Evolutionary conservation across 768 basidiomycete genomes (phyloP).

Genomic region (Russula compacta): DNA sequence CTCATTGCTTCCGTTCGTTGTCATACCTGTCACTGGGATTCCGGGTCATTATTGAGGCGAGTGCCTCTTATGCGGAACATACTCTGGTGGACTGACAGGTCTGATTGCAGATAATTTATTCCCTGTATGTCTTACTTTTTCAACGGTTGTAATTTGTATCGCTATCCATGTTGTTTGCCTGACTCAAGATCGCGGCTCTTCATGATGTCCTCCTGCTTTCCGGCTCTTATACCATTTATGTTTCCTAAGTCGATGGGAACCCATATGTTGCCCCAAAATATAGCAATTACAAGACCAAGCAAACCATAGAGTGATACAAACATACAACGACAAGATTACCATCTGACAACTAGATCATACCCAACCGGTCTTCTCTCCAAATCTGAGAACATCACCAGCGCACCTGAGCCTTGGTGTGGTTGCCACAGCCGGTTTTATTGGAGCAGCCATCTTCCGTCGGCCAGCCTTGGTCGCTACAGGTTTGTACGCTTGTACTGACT

Average conservation of each 20-base stretch:
- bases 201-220: background rate
- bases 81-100: background rate
- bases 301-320: background rate
- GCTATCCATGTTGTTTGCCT: background rate
- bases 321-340: background rate
- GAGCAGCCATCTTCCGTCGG: conserved; percentile 28
- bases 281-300: conserved; percentile 2
- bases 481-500: conserved; percentile 29
- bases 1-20: background rate
- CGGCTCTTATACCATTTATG: background rate
- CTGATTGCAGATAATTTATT: conserved; percentile 12
- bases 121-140: background rate
- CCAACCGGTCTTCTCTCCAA: conserved; percentile 58
- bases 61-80: background rate
- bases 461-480: conserved; percentile 29
- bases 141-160: conserved; percentile 3
- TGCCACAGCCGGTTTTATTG: conserved; percentile 22
- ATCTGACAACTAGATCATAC: conserved; percentile 24
- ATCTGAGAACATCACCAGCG: conserved; percentile 54
- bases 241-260: background rate
- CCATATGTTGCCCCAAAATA: background rate
- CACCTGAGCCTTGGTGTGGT: conserved; percentile 23
- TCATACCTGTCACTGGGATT: conserved; percentile 1
- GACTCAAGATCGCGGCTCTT: background rate
- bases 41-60: conserved; percentile 1